A percentile compares a stretch with the other conserved stretches of the same genome.
Conservation (phyloP, 1,284 basidiomycete species). For the Athelia psychrophila region DNA sequence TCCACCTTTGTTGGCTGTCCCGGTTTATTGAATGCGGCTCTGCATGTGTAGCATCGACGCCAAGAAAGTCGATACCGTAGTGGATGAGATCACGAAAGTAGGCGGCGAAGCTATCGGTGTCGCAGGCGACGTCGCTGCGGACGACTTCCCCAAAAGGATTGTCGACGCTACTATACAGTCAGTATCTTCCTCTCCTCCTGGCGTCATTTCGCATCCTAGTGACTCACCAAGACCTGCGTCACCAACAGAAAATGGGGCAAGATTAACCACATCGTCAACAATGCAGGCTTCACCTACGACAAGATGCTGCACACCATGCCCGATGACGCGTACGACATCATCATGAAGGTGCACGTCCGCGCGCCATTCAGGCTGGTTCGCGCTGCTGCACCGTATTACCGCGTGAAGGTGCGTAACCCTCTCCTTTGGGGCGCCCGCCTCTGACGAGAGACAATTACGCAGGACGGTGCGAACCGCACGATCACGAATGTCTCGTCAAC, state of each 20-base stretch:
- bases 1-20: background rate
- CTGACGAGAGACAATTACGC: background rate
- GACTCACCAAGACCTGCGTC: constrained; percentile 1
- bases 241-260: constrained; percentile 66
- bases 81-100: constrained; percentile 68
- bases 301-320: constrained; percentile 87
- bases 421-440: background rate
- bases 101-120: constrained; percentile 76
- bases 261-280: constrained; percentile 86
- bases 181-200: constrained; percentile 22
- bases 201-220: background rate
- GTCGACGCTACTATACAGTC: constrained; percentile 76
- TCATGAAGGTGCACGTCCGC: constrained; percentile 78
- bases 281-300: constrained; percentile 87
- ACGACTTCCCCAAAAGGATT: constrained; percentile 80
- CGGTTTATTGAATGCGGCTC: constrained; percentile 4
- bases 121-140: constrained; percentile 74
- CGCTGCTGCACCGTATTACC: constrained; percentile 83
- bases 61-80: constrained; percentile 62
- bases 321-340: constrained; percentile 80
- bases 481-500: constrained; percentile 79
- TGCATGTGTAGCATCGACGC: constrained; percentile 54
- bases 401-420: constrained; percentile 54
- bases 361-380: constrained; percentile 86
- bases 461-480: constrained; percentile 67